A percentile compares a stretch with the other conserved stretches of the same genome.
These are phyloP conservation scores for Blastocystis sp. DNA, from an alignment of 352 stramenopile genomes.

Conservation along the genomic window DNA sequence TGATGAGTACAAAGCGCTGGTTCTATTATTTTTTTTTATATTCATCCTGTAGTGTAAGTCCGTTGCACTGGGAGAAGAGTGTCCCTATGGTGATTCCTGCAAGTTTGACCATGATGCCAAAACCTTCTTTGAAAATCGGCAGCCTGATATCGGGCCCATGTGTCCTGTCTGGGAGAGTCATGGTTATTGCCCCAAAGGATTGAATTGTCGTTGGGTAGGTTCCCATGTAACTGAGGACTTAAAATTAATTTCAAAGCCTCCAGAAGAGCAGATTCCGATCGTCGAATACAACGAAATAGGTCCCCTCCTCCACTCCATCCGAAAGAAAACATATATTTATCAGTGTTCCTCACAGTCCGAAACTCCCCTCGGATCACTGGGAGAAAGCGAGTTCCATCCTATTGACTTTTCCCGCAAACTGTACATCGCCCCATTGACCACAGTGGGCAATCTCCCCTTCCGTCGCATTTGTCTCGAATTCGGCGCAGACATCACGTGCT, in stretches of 20 bases:
- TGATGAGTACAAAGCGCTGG: background rate
- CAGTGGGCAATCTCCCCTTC: conserved; percentile 97
- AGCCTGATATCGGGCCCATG: conserved; percentile 26
- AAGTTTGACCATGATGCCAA: conserved; percentile 77
- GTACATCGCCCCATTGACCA: conserved; percentile 96
- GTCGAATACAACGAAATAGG: background rate
- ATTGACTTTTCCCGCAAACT: conserved; percentile 95
- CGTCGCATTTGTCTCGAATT: conserved; percentile 81
- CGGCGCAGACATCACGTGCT: conserved; percentile 96
- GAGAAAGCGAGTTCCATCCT: conserved; percentile 62
- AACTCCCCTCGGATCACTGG: background rate
- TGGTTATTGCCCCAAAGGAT: conserved; percentile 17
- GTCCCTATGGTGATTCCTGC: conserved; percentile 72
- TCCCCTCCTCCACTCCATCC: background rate
- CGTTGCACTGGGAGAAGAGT: conserved; percentile 70
- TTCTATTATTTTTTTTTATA: background rate
- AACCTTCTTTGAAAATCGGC: conserved; percentile 77
- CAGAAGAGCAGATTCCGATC: conserved; percentile 18
- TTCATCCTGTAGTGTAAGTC: conserved; percentile 66
- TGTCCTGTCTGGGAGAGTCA: conserved; percentile 48
- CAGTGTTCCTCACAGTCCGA: background rate
- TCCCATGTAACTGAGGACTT: background rate
- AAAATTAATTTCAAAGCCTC: background rate
- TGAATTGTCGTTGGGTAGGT: conserved; percentile 44
- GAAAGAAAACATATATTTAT: background rate